Evolutionary conservation across 495 filamentous ascomycete genomes (phyloP).

Genomic region (Aspergillus ostianus): DNA sequence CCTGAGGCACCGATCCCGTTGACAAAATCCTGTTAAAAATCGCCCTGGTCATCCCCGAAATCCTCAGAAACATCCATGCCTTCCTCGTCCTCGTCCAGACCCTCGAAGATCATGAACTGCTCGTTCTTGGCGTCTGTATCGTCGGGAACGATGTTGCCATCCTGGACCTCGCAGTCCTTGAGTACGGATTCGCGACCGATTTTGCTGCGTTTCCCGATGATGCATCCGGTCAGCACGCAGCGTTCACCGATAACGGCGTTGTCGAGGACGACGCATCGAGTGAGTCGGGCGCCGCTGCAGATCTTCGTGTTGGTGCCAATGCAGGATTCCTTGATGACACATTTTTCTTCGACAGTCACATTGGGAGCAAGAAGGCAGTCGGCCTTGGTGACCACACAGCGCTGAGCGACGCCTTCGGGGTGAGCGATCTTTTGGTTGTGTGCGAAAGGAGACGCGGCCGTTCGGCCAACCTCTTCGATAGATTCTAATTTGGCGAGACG

Average conservation of each 20-base stretch:
- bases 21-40: neutral
- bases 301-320: constrained; percentile 86
- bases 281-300: constrained; percentile 71
- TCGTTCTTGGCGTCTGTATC: constrained; percentile 82
- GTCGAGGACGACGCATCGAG: constrained; percentile 86
- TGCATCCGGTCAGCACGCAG: constrained; percentile 74
- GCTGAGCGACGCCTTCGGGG: constrained; percentile 69
- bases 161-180: constrained; percentile 87
- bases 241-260: constrained; percentile 77
- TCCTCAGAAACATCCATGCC: constrained; percentile 35
- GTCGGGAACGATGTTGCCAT: constrained; percentile 76
- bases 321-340: constrained; percentile 83
- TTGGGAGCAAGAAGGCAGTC: constrained; percentile 83
- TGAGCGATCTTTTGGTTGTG: constrained; percentile 78
- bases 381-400: constrained; percentile 68
- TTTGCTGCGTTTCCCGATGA: constrained; percentile 71
- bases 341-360: constrained; percentile 77
- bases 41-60: constrained; percentile 22
- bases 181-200: constrained; percentile 74
- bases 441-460: constrained; percentile 64
- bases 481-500: constrained; percentile 75
- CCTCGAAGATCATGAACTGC: constrained; percentile 82
- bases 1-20: neutral
- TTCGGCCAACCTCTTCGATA: constrained; percentile 59
- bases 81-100: constrained; percentile 55